Evolutionary conservation across 2,329 filamentous ascomycete species (phyloP).

Genomic region (Aspergillus texensis): DNA sequence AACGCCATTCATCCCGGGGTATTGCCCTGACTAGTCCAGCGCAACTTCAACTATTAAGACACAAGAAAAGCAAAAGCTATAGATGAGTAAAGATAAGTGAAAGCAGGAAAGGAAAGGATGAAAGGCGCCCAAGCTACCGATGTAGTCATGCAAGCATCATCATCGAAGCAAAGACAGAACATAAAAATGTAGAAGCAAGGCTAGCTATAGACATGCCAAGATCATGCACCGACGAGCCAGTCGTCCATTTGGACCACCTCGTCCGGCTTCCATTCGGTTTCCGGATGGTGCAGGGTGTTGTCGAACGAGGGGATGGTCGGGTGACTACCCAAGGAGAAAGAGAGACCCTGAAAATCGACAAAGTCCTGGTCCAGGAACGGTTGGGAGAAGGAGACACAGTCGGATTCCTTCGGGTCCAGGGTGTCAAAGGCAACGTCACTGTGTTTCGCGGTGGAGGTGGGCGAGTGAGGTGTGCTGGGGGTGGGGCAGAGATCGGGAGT

Average conservation of each 20-base stretch:
- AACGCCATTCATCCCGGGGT: constrained; percentile 15
- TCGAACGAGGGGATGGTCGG: constrained; percentile 11
- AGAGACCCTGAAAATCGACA: constrained; percentile 24
- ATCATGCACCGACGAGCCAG: constrained; percentile 31
- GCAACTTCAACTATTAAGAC: background rate
- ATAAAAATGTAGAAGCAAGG: background rate
- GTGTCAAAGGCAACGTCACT: constrained; percentile 12
- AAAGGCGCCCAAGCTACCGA: constrained; percentile 7
- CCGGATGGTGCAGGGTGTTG: constrained; percentile 25
- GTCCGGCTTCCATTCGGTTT: constrained; percentile 34
- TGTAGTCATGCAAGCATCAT: background rate
- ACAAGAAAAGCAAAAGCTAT: background rate
- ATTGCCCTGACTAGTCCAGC: constrained; percentile 9
- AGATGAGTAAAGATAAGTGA: background rate
- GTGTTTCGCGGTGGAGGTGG: constrained; percentile 17
- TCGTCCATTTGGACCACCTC: constrained; percentile 38
- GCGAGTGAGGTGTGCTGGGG: constrained; percentile 33
- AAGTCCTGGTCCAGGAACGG: constrained; percentile 34
- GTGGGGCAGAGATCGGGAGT: constrained; percentile 38
- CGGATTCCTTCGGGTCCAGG: constrained; percentile 19
- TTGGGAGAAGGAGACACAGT: constrained; percentile 30
- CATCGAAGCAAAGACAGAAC: background rate
- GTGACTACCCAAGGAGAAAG: background rate
- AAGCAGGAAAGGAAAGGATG: constrained; percentile 19
- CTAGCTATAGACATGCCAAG: background rate